Percentiles rank a stretch among this genome's conserved stretches.
These are phyloP conservation scores for Vitis amurensis DNA, from an alignment of 164 flowering plant genomes.

Conservation along the genomic window DNA sequence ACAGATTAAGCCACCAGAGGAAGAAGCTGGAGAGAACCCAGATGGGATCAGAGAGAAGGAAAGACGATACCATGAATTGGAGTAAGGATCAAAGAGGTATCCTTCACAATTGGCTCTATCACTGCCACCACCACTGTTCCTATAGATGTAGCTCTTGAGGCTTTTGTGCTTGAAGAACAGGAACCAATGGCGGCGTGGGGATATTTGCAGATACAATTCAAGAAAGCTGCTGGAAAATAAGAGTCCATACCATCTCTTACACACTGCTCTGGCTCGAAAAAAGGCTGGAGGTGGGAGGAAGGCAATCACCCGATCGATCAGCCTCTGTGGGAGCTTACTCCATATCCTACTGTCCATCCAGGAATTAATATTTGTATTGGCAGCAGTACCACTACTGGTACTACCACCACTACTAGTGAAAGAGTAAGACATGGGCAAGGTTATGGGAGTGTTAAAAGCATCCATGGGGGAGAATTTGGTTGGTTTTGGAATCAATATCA, in stretches of 20 bases:
- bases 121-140: slow-evolving; percentile 8
- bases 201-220: slow-evolving; percentile 50
- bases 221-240: slow-evolving; percentile 69
- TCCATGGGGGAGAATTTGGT: slow-evolving; percentile 28
- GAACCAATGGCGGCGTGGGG: slow-evolving; percentile 64
- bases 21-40: slow-evolving; percentile 68
- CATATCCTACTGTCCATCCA: slow-evolving; percentile 85
- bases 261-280: slow-evolving; percentile 73
- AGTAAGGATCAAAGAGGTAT: slow-evolving; percentile 67
- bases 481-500: too few relatives aligned
- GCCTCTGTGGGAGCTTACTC: slow-evolving; percentile 71
- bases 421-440: slow-evolving; percentile 33
- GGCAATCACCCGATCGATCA: slow-evolving; percentile 70
- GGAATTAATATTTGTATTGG: slow-evolving; percentile 15
- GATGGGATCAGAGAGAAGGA: slow-evolving; percentile 49
- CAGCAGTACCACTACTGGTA: neutral
- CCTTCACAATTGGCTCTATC: slow-evolving; percentile 26
- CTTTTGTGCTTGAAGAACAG: slow-evolving; percentile 66
- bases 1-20: slow-evolving; percentile 77
- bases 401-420: slow-evolving; percentile 18
- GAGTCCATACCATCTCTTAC: slow-evolving; percentile 86
- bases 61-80: slow-evolving; percentile 59
- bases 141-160: slow-evolving; percentile 36
- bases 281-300: slow-evolving; percentile 89
- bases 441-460: slow-evolving; percentile 34